Base-by-base conservation (phyloP, 1,284 basidiomycete species). In the Ustilago trichophora region DNA sequence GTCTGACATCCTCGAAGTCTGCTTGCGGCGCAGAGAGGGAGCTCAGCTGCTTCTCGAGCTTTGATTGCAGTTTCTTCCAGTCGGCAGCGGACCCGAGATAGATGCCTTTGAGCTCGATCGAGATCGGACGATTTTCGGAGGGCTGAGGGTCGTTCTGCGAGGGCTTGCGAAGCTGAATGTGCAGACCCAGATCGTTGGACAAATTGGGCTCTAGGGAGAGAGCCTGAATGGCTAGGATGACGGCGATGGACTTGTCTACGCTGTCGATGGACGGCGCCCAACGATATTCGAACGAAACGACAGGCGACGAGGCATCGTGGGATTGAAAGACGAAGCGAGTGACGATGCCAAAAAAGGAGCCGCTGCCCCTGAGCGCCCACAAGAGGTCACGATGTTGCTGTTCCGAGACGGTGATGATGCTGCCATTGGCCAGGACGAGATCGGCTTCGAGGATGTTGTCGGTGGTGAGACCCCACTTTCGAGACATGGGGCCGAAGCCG, bases 341-440 rank as follows among this genome's bases (percentile, higher is more conserved):
- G 31, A 82, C 71, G 54, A 82, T 75, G 44, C 72, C 82, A 47
- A 77, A 82, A 42, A 72, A 76, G n/a, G 75, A 64, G 3, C 80
- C 82, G 25, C 77, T 74, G 5, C 82, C 82, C 41, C 74, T 54
- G 18, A 83, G 38, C 2, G 70, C 82, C 81, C 78, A 78, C 11
- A 76, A 55, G 5, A 80, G 60, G 2, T 59, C 52, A 5, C 56
- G 32, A 37, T 76, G 57, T 15, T 56, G 33, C 1, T 26, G 42
- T 33, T 71, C 58, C 0, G 75, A 47, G 21, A 72, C 76, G 15
- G 59, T 65, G 35, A 79, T 25, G 22, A 73, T 49, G 19, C 70
- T 70, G 15, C 79, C 79, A 46, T 83, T 76, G 10, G 82, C 74
- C n/a, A 82, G 70, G 21, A 83, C 80, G 33, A 82, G 64, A 43